phyloP scores from a whole-genome alignment of 2,329 filamentous ascomycete genomes.

The Clarireedia paspali region DNA sequence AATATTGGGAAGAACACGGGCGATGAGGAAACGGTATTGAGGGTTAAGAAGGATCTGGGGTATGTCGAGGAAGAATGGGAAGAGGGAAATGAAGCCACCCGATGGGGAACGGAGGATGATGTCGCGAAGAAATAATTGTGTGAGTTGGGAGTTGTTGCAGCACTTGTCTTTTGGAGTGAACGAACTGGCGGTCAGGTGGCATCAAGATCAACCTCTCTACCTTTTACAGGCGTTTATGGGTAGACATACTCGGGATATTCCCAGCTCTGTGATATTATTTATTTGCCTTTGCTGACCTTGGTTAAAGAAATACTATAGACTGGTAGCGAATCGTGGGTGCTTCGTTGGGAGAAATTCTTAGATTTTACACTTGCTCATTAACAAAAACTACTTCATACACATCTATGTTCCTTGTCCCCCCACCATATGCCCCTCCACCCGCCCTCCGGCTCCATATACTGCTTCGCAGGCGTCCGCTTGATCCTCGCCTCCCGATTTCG shows the following conservation, averaged over 20 bases:
- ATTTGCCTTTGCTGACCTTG: no score
- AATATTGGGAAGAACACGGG: conserved; percentile 91
- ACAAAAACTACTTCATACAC: not conserved
- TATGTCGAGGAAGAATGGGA: conserved; percentile 82
- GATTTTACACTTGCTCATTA: no score
- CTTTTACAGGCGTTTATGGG: no score
- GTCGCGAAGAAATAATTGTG: conserved; percentile 1
- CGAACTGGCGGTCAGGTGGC: not conserved
- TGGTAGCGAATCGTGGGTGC: no score
- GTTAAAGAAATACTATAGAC: no score
- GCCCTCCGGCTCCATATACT: not conserved
- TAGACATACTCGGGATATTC: no score
- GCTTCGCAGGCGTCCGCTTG: not conserved
- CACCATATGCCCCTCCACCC: not conserved
- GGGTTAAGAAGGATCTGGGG: conserved; percentile 77
- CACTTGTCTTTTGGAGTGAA: not conserved
- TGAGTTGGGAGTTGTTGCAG: not conserved
- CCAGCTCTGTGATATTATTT: no score
- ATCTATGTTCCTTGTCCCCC: not conserved
- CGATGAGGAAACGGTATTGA: conserved; percentile 66
- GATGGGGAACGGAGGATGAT: conserved; percentile 60
- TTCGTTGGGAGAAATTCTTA: no score
- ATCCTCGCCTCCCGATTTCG: not conserved
- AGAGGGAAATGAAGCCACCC: conserved; percentile 71
- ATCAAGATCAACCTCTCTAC: no score